Conservation (phyloP, 1,284 basidiomycete species). For the Clitocybe nebularis region DNA sequence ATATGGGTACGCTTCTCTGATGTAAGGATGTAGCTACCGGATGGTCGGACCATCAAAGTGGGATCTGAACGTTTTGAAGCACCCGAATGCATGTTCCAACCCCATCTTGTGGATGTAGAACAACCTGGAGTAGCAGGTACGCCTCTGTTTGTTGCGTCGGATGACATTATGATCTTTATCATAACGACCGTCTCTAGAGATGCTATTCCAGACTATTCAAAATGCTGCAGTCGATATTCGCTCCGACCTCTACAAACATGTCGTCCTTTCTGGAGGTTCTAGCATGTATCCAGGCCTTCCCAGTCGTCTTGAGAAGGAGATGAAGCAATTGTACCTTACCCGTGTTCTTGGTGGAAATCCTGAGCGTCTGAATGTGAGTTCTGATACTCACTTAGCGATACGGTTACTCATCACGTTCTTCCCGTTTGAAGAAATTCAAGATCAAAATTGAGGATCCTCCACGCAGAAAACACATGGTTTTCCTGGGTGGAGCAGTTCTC, state of each 20-base stretch:
- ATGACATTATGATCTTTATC: neutral
- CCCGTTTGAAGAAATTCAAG: conserved; percentile 88
- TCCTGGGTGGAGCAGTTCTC: conserved; percentile 93
- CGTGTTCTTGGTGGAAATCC: conserved; percentile 87
- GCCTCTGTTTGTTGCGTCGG: conserved; percentile 16
- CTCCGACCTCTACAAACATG: conserved; percentile 94
- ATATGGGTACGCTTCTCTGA: neutral
- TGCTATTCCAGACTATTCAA: conserved; percentile 97
- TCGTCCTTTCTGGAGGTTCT: conserved; percentile 95
- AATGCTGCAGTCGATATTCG: conserved; percentile 88
- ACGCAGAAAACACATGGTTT: conserved; percentile 98
- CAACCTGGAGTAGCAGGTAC: conserved; percentile 92
- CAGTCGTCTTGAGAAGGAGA: conserved; percentile 96
- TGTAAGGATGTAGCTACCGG: conserved; percentile 74
- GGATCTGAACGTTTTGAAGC: conserved; percentile 99
- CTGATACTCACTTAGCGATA: neutral
- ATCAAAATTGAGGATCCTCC: conserved; percentile 98
- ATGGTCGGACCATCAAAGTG: conserved; percentile 95
- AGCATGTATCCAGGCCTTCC: conserved; percentile 99
- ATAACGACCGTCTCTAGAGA: conserved; percentile 62
- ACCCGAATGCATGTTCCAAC: conserved; percentile 99
- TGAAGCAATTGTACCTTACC: conserved; percentile 97
- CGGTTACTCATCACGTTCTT: neutral
- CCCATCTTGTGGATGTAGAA: conserved; percentile 95
- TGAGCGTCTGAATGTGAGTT: conserved; percentile 78